Conservation (phyloP, 352 stramenopile species). For the Phytophthora syringae region DNA sequence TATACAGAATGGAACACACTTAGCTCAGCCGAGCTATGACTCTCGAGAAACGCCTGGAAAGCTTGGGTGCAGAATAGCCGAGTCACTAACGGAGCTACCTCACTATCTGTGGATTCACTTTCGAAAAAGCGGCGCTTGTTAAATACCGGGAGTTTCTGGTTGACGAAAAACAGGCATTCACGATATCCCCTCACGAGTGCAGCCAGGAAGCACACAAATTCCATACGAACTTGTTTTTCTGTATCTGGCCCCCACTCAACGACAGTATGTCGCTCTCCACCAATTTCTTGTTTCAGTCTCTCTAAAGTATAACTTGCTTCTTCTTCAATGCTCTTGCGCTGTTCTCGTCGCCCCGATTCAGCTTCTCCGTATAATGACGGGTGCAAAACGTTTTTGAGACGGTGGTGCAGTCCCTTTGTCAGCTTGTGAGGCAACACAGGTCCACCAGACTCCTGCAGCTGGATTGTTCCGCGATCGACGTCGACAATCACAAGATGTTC, state of each 20-base stretch:
- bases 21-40: slow-evolving; percentile 69
- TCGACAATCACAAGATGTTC: slow-evolving; percentile 88
- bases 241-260: slow-evolving; percentile 40
- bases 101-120: slow-evolving; percentile 57
- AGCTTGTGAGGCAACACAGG: slow-evolving; percentile 67
- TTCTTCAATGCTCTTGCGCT: slow-evolving; percentile 7
- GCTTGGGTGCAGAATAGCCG: slow-evolving; percentile 76
- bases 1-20: slow-evolving; percentile 85
- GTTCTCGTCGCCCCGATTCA: slow-evolving; percentile 9
- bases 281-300: slow-evolving; percentile 3
- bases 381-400: slow-evolving; percentile 64
- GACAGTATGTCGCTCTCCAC: slow-evolving; percentile 11
- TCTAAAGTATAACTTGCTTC: slow-evolving; percentile 11
- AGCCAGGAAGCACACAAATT: slow-evolving; percentile 79
- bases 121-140: slow-evolving; percentile 87
- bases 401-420: slow-evolving; percentile 48
- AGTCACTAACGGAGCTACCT: slow-evolving; percentile 73
- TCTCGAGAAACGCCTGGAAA: slow-evolving; percentile 86
- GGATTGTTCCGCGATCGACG: slow-evolving; percentile 71
- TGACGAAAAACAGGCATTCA: slow-evolving; percentile 88
- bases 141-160: slow-evolving; percentile 87
- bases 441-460: slow-evolving; percentile 56
- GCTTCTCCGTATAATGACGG: slow-evolving; percentile 38
- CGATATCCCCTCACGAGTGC: slow-evolving; percentile 79
- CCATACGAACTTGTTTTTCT: slow-evolving; percentile 71